Evolutionary conservation across 2,329 filamentous ascomycete species (phyloP).

Genomic region (Colletotrichum phormii): DNA sequence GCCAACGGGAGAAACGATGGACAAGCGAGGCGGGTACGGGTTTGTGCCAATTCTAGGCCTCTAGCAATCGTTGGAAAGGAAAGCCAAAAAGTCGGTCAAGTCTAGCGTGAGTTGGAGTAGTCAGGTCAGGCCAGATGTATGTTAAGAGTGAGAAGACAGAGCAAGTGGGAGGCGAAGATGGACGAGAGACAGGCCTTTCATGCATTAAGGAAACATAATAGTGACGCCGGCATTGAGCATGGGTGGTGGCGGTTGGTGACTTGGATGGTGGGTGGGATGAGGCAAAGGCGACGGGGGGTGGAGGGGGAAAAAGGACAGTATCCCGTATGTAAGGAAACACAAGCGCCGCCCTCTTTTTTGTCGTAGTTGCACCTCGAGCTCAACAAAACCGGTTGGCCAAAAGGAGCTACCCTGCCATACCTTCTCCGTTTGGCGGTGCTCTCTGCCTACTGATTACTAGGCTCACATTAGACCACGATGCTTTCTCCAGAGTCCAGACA

Average conservation of each 20-base stretch:
- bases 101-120: not conserved
- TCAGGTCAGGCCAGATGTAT: not conserved
- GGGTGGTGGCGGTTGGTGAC: constrained; percentile 15
- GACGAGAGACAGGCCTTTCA: constrained; percentile 12
- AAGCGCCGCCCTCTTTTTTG: not conserved
- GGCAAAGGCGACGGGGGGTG: not conserved
- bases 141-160: not conserved
- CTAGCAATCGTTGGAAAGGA: not conserved
- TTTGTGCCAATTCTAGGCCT: no score
- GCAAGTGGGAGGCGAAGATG: not conserved
- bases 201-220: constrained; percentile 29
- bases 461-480: no score
- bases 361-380: not conserved
- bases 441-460: no score
- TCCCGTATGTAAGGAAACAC: not conserved
- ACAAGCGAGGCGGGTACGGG: not conserved
- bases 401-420: no score
- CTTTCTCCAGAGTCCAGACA: no score
- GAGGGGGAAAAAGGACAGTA: no score
- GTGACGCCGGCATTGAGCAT: constrained; percentile 22
- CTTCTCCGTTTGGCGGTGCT: no score
- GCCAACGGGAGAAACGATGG: not conserved
- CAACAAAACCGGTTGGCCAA: constrained; percentile 19
- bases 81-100: constrained; percentile 33
- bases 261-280: constrained; percentile 3